Evolutionary conservation across 2,329 filamentous ascomycete species (phyloP), one percentile per base, ranked within the genome.

Genomic region (Exophiala oligosperma): DNA sequence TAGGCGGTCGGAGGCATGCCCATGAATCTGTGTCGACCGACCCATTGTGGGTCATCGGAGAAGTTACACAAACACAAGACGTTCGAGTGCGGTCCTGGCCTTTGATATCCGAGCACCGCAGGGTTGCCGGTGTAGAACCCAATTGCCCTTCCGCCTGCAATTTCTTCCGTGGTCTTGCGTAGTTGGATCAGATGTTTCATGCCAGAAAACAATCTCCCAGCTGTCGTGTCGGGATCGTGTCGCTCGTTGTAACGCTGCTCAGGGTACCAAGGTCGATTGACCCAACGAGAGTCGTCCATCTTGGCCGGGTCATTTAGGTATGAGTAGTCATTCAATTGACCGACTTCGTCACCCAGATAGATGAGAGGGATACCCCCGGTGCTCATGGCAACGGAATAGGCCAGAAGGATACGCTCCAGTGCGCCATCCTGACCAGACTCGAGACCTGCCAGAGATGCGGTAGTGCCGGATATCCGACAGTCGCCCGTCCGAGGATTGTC

Each of bases 41-140:
- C 57, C 64, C 64, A 66, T 43, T 66, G 59, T 11, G 28, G 17
- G 4, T 58, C 47, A 46, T 66, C 63, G 4, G 57, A 60, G 59
- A 66, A 66, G 50, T 64, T 65, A 49, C 63, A 65, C 28, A 66
- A 50, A 57, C 64, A 66, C 28, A 65, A 46, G 21, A 66, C 57
- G 23, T 48, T 66, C 6, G 52, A 55, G 11, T 28, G 57, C 2
- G 41, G 17, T 1, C 64, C 64, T 2, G 62, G 64, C 21, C 64
- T 26, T 48, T 66, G 64, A 49, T 66, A 66, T 8, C 64, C 64
- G 21, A 66, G 53, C 24, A 66, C 56, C 0, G 64, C 49, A 2
- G 63, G 52, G 47, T 65, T 65, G 35, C 60, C 62, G 0, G 64
- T 65, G 48, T 58, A 63, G 37, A 66, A 65, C 2, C 62, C 64